These are phyloP conservation scores for Hymenoscyphus fraxineus DNA, from an alignment of 2,329 filamentous ascomycete species.

Conservation along the genomic window DNA sequence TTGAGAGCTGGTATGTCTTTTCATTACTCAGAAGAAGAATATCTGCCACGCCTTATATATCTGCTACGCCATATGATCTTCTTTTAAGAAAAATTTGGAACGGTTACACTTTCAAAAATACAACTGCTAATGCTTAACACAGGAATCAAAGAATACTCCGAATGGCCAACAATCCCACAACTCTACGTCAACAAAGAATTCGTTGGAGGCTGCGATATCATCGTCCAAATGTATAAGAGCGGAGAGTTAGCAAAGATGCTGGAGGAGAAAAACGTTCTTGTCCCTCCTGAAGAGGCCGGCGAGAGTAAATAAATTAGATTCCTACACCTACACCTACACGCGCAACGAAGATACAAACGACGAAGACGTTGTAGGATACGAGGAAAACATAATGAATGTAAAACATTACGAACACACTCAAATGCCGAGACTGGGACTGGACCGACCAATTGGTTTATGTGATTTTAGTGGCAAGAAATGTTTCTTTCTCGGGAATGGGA, in stretches of 20 bases:
- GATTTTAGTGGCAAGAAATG: neutral
- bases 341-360: neutral
- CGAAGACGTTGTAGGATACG: neutral
- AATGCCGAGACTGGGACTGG: neutral
- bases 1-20: conserved; percentile 64
- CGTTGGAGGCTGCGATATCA: conserved; percentile 93
- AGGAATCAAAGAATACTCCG: conserved; percentile 99
- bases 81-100: too few species aligned
- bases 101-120: too few species aligned
- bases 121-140: neutral
- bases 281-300: conserved; percentile 21
- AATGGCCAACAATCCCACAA: conserved; percentile 98
- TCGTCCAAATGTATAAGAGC: conserved; percentile 96
- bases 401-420: neutral
- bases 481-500: neutral
- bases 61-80: too few species aligned
- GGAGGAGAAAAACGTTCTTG: conserved; percentile 86
- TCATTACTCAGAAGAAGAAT: neutral
- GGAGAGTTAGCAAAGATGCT: conserved; percentile 88
- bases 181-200: conserved; percentile 96
- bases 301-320: neutral
- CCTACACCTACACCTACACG: neutral
- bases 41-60: too few species aligned
- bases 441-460: neutral
- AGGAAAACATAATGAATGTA: neutral